Evolutionary conservation across 2,329 filamentous ascomycete species (phyloP), one percentile per base, ranked within the genome.

Genomic region (Talaromyces islandicus): DNA sequence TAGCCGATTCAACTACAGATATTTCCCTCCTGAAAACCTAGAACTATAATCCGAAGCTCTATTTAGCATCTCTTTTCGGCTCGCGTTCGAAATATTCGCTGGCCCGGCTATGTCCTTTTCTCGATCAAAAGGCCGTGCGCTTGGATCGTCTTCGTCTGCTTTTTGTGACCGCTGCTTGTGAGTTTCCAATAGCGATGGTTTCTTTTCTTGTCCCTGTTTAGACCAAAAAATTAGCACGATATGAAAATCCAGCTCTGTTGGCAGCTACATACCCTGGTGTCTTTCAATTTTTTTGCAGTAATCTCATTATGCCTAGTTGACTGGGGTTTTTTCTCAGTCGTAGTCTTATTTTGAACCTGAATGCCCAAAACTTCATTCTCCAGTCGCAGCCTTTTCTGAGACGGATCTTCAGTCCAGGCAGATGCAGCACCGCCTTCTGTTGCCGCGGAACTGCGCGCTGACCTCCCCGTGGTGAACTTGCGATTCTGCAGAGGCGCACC

Each of bases 331-430:
- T 46, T 54, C 21, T 50, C 38, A 24, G 53, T 35, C n/a, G 58
- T 41, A 12, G 54, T 53, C 21, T 50, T 46, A 29, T 43, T 60
- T 21, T 68, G 70, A 41, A 73, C 72, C 60, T 74, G 77, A 1
- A 92, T 85, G 0, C 92, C 92, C 64, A 96, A 83, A 14, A 96
- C 89, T 54, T 93, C 87, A 71, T 95, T 87, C 66, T 89, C 87
- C 29, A 96, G 77, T 54, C 91, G 83, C 73, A 88, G 87, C 58
- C 88, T 84, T 75, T 95, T 96, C 75, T 96, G 84, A 70, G 92
- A 90, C 0, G 90, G 88, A 9, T 91, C 96, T 74, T 97, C 92
- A 0, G 91, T 94, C 92, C 92, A 97, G 56, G 92, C 85, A 30
- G 85, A 86, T 66, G 71, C 73, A 17, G 67, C 73, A 41, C 72